Evolutionary conservation across 1,139 yeast genomes (phyloP), one percentile per base, ranked within the genome.

Genomic region (Saccharomyces hybrid): DNA sequence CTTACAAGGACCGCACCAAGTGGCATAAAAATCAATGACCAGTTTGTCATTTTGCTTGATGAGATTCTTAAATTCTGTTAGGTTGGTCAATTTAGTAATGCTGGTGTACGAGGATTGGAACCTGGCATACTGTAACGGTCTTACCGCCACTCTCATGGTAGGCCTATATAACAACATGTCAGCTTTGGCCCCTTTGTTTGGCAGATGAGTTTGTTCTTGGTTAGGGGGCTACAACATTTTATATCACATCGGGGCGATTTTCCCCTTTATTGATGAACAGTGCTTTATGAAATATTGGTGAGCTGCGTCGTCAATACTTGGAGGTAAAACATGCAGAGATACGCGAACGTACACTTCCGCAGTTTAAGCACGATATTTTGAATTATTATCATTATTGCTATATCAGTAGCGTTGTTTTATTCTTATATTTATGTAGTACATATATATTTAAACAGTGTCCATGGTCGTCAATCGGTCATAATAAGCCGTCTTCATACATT

Each of bases 1-100:
- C 72, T 86, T 86, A 75, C 97, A 89, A 47, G 97, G 97, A 54
- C 93, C 96, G 75, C 97, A 89, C 97, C 97, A 89, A 52, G 86
- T 81, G 53, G 96, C 97, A 67, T 80, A 85, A 71, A 88, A 89
- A 72, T 89, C 96, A 58, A 88, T 86, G 42, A 88, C 81, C 48
- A 86, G 82, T 62, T 84, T 75, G 50, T 84, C 83, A 49, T 38
- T 19, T 11, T 48, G 29, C 19, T 48, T 27, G 48, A 80, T 76
- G n/a, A 54, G 54, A 29, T 73, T 73, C 42, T 75, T 72, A 68
- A 83, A 83, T 62, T 80, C 82, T 52, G 75, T 66, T 48, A 72
- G 62, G 38, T 52, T 46, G 3, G 50, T 51, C 49, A 62, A 23
- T 27, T 61, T 59, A 7, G 59, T 54, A 25, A 62, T 55, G 14